phyloP scores from a whole-genome alignment of 371 early-diverging fungal genomes.

The Antonospora locustae region DNA sequence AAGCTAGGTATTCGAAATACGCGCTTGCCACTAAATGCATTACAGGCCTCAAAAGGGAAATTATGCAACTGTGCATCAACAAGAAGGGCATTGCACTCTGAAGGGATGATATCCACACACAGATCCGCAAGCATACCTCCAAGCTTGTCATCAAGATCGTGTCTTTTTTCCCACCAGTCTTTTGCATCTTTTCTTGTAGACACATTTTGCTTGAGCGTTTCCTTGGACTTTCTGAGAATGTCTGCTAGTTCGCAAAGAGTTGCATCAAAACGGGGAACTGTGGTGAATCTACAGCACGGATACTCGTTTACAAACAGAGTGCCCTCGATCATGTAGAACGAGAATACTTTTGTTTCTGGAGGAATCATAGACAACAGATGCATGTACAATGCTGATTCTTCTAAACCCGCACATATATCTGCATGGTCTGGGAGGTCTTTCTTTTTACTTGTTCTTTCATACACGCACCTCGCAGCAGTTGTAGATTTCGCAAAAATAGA shows the following conservation, averaged over 20 bases:
- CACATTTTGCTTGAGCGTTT: constrained; percentile 19
- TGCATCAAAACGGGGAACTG: not conserved
- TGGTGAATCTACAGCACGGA: too few relatives aligned
- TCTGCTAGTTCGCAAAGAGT: not conserved
- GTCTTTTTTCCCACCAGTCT: constrained; percentile 39
- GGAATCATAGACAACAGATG: too few relatives aligned
- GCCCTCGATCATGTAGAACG: too few relatives aligned
- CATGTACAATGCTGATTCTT: too few relatives aligned
- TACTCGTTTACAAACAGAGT: too few relatives aligned
- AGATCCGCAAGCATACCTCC: constrained; percentile 5
- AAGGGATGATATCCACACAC: not conserved
- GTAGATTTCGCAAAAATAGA: too few relatives aligned
- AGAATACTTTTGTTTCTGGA: too few relatives aligned
- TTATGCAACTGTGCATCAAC: constrained; percentile 26
- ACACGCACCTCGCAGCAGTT: too few relatives aligned
- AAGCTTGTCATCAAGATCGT: constrained; percentile 22
- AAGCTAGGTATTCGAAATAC: constrained; percentile 26
- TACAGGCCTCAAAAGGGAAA: constrained; percentile 35
- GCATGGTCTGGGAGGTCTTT: too few relatives aligned
- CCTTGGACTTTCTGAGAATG: constrained; percentile 14
- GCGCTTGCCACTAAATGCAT: not conserved
- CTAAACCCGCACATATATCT: too few relatives aligned
- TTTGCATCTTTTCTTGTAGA: constrained; percentile 1
- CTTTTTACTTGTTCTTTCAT: too few relatives aligned
- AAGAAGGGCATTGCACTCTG: constrained; percentile 3